Percentiles rank a stretch among this genome's conserved stretches.
Evolutionary conservation across 1,284 basidiomycete genomes (phyloP).

Genomic region (Neotropicomus parvogracilis): DNA sequence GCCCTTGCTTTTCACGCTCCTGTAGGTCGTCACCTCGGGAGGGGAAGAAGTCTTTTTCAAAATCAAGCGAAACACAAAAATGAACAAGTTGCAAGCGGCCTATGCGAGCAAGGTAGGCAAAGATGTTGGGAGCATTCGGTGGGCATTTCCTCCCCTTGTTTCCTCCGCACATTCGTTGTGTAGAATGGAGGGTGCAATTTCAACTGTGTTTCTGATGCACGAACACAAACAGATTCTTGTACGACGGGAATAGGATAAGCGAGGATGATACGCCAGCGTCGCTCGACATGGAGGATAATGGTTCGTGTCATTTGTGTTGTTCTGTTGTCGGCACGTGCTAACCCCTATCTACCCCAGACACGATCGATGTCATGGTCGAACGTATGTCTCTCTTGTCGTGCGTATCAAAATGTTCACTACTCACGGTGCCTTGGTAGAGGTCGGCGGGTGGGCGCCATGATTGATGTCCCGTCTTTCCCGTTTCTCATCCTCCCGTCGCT

Average conservation of each 20-base stretch:
- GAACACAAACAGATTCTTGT: constrained; percentile 63
- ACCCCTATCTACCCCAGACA: constrained; percentile 45
- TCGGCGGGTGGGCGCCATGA: constrained; percentile 23
- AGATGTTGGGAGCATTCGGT: constrained; percentile 80
- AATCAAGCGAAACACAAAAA: constrained; percentile 92
- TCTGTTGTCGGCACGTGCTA: neutral
- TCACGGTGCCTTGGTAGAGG: constrained; percentile 15
- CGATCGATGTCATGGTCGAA: constrained; percentile 91
- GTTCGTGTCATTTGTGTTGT: constrained; percentile 36
- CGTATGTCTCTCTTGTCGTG: constrained; percentile 47
- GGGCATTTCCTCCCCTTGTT: neutral
- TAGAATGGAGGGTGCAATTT: too few species aligned
- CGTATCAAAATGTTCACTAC: too few species aligned
- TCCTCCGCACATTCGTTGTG: too few species aligned
- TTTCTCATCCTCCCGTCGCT: neutral
- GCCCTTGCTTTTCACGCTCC: too few species aligned
- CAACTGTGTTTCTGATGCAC: neutral
- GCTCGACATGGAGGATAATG: constrained; percentile 85
- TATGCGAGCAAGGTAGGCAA: constrained; percentile 95
- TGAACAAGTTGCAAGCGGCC: constrained; percentile 90
- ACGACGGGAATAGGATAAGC: constrained; percentile 78
- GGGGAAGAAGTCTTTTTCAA: constrained; percentile 97
- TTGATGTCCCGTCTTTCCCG: neutral
- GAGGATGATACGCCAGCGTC: constrained; percentile 84
- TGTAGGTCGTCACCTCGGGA: constrained; percentile 70